These are phyloP conservation scores for Apiospora arundinis DNA, from an alignment of 2,329 filamentous ascomycete genomes.

Conservation along the genomic window DNA sequence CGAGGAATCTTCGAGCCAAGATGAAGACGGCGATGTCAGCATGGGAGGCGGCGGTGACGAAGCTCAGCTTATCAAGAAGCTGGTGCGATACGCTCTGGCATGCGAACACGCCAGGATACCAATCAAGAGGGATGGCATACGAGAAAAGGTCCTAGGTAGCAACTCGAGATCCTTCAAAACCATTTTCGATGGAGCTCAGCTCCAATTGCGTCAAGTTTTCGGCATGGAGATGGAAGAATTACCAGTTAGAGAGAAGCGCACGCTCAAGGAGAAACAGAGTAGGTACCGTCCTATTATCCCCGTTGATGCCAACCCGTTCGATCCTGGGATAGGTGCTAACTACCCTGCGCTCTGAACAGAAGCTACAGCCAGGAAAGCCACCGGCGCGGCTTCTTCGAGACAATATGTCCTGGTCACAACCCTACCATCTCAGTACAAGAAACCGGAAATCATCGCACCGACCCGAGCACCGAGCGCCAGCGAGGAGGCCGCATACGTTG, in stretches of 20 bases:
- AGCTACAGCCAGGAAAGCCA: conserved; percentile 47
- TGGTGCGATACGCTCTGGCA: conserved; percentile 72
- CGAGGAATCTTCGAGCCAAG: conserved; percentile 40
- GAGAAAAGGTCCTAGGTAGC: conserved; percentile 75
- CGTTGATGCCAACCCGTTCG: not conserved
- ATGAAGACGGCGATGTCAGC: conserved; percentile 33
- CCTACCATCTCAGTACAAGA: conserved; percentile 72
- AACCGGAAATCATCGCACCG: conserved; percentile 71
- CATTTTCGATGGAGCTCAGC: conserved; percentile 80
- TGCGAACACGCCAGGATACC: conserved; percentile 68
- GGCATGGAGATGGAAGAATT: conserved; percentile 94
- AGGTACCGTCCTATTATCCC: conserved; percentile 53
- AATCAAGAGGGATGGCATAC: conserved; percentile 67
- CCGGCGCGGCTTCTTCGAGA: conserved; percentile 63
- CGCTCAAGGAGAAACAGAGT: conserved; percentile 75
- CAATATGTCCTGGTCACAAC: conserved; percentile 79
- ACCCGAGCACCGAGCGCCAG: conserved; percentile 68
- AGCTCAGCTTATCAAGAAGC: conserved; percentile 65
- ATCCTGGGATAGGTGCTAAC: conserved; percentile 7
- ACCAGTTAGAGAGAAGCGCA: conserved; percentile 80
- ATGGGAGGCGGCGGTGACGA: conserved; percentile 46
- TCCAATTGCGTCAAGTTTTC: conserved; percentile 72
- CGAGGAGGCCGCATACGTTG: conserved; percentile 80
- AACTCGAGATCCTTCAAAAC: conserved; percentile 73
- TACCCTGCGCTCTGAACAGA: conserved; percentile 35